Percentiles rank a stretch among this genome's conserved stretches.
Evolutionary conservation across 2,329 filamentous ascomycete species (phyloP).

Genomic region (Aspergillus ibericus): DNA sequence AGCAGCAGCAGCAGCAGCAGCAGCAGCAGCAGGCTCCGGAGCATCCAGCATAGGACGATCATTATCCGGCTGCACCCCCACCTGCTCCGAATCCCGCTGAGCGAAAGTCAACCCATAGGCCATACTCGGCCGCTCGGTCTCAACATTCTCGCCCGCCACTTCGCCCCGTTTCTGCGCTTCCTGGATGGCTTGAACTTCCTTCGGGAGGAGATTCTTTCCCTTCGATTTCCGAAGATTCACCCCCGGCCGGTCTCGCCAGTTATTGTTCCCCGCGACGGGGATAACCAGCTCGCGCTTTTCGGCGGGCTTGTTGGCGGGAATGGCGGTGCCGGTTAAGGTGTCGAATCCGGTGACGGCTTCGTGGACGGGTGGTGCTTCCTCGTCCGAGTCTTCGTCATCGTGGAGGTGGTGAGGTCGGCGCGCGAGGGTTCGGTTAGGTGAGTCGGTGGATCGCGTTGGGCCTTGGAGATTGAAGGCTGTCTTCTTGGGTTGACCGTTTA

Average conservation of each 20-base stretch:
- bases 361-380: conserved; percentile 39
- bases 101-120: conserved; percentile 57
- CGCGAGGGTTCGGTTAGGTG: conserved; percentile 24
- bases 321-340: conserved; percentile 40
- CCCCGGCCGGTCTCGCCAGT: conserved; percentile 56
- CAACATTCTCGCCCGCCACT: conserved; percentile 38
- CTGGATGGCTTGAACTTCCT: conserved; percentile 53
- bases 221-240: conserved; percentile 53
- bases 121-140: conserved; percentile 54
- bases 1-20: conserved; percentile 6
- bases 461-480: conserved; percentile 34
- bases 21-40: conserved; percentile 7
- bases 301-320: conserved; percentile 43
- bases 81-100: conserved; percentile 23
- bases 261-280: conserved; percentile 80
- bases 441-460: conserved; percentile 20
- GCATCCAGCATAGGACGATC: conserved; percentile 32
- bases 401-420: conserved; percentile 30
- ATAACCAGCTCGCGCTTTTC: conserved; percentile 68
- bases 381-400: conserved; percentile 59
- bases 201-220: conserved; percentile 62
- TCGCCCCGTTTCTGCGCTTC: conserved; percentile 40
- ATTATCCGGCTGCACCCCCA: conserved; percentile 22
- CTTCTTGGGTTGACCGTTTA: conserved; percentile 34
- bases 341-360: conserved; percentile 59